Evolutionary conservation across 2,329 filamentous ascomycete species (phyloP), one percentile per base, ranked within the genome.

Genomic region (Passalora sequoiae): DNA sequence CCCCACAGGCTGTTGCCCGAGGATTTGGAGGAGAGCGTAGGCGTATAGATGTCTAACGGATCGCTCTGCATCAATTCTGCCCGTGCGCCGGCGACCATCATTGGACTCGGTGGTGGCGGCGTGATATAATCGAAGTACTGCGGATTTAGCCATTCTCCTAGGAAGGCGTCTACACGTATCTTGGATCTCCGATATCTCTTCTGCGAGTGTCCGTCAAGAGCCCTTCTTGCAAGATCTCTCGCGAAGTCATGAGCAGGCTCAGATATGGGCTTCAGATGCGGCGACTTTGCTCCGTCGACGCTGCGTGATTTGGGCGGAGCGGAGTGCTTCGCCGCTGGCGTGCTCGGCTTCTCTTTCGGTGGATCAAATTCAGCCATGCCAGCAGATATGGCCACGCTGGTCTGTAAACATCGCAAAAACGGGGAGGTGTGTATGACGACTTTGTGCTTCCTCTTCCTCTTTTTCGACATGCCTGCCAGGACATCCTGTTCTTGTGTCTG

Each of bases 91-190:
- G 86, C 85, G 2, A 97, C 74, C 87, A 98, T 94, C 68, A 92
- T 77, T 3, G 83, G 78, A 3, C 88, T 91, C 31, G 81, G 80
- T 0, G 92, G 92, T 8, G 92, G 92, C 3, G 89, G 86, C 0
- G 86, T 91, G 52, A 96, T 96, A 40, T 85, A 77, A 50, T 95
- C 89, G 59, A 91, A 98, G 65, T 98, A 98, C 60, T 89, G 84
- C 1, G 89, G 87, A 2, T 85, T 86, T 21, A 97, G 74, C 92
- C 92, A 98, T 72, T 98, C 92, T 37, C 92, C 91, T 0, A 98
- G 74, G 60, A 94, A 96, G 0, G 89, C 84, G 66, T 98, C 92
- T 4, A 98, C 76, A 1, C 92, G 84, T 36, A 98, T 68, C 7
- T 81, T 73, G 3, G 78, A 70, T 51, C 79, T 84, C 9, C 56